Evolutionary conservation across 2,329 filamentous ascomycete species (phyloP).

Genomic region (Ophiocordyceps camponoti-saundersi): DNA sequence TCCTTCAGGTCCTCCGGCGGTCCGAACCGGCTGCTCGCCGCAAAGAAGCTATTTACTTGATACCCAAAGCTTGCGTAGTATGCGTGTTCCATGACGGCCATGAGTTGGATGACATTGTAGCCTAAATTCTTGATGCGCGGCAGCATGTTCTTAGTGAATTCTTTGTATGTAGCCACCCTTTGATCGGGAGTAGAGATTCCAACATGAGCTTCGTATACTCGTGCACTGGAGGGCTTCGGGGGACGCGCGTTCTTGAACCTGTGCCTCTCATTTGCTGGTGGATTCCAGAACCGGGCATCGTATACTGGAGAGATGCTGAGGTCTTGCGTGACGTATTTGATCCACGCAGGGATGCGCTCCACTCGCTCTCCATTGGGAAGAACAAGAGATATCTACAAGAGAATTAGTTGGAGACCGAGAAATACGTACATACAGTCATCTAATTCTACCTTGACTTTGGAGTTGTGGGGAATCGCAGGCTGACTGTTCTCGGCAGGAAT

Average conservation of each 20-base stretch:
- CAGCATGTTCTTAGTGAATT: slow-evolving; percentile 86
- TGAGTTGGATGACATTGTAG: slow-evolving; percentile 95
- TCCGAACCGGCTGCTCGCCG: slow-evolving; percentile 88
- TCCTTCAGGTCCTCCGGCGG: slow-evolving; percentile 90
- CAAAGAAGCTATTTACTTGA: slow-evolving; percentile 98
- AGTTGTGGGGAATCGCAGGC: slow-evolving; percentile 75
- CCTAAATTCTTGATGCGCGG: slow-evolving; percentile 79
- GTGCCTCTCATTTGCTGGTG: slow-evolving; percentile 59
- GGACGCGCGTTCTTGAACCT: slow-evolving; percentile 70
- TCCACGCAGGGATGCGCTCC: slow-evolving; percentile 89
- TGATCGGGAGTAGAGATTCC: slow-evolving; percentile 89
- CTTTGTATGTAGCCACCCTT: slow-evolving; percentile 85
- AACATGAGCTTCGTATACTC: slow-evolving; percentile 97
- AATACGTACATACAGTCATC: neutral
- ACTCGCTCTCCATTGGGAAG: slow-evolving; percentile 63
- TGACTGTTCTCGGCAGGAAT: slow-evolving; percentile 58
- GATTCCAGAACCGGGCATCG: slow-evolving; percentile 95
- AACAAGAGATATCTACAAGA: slow-evolving; percentile 53
- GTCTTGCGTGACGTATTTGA: slow-evolving; percentile 92
- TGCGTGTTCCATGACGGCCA: slow-evolving; percentile 98
- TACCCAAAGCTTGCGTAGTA: slow-evolving; percentile 99
- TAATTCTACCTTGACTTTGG: slow-evolving; percentile 69
- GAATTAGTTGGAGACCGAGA: neutral
- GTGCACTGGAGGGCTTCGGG: slow-evolving; percentile 67
- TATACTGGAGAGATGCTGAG: slow-evolving; percentile 78